These are phyloP conservation scores for Rauvolfia tetraphylla DNA, from an alignment of 257 asterid species.

Conservation along the genomic window DNA sequence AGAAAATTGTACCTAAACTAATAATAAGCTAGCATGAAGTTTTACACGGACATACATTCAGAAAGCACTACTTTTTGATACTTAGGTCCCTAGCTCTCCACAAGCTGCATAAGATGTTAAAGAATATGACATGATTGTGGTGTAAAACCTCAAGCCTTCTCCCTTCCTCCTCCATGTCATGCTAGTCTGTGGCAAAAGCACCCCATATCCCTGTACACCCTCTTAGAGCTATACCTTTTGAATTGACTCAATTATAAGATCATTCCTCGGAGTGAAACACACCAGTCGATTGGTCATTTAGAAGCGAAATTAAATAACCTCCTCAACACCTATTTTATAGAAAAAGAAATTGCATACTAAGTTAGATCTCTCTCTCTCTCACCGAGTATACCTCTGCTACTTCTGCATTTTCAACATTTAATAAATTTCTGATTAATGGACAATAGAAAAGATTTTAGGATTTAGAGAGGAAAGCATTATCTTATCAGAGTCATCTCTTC, in stretches of 20 bases:
- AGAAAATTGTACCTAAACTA: background rate
- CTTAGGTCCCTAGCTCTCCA: background rate
- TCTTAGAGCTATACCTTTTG: background rate
- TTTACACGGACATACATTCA: background rate
- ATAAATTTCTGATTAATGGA: background rate
- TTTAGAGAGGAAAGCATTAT: background rate
- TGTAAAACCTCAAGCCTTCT: background rate
- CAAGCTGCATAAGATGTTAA: background rate
- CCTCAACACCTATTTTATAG: too few relatives aligned
- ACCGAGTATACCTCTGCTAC: background rate
- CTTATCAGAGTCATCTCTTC: background rate
- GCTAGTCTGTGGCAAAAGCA: background rate
- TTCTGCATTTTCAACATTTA: background rate
- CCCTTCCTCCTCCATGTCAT: background rate
- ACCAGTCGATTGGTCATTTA: background rate
- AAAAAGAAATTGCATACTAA: too few relatives aligned
- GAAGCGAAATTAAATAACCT: too few relatives aligned
- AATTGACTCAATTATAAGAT: background rate
- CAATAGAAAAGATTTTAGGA: background rate
- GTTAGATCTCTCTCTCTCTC: background rate
- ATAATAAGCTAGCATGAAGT: background rate
- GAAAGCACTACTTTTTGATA: background rate
- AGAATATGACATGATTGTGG: background rate
- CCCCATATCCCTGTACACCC: background rate
- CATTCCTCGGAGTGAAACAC: background rate